Evolutionary conservation across 1,284 basidiomycete genomes (phyloP).

Genomic region (Amylostereum chailletii): DNA sequence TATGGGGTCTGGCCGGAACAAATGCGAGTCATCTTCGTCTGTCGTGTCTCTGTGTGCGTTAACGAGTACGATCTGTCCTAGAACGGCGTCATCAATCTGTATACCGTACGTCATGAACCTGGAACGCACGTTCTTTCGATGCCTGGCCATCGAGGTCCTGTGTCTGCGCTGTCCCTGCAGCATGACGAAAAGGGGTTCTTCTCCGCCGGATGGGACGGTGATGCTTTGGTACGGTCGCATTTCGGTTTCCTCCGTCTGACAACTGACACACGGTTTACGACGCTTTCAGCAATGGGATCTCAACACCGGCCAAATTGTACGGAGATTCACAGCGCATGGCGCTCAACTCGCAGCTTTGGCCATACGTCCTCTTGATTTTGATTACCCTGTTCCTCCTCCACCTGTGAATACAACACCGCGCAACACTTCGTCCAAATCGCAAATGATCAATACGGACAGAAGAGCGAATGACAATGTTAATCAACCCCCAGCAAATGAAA

Average conservation of each 20-base stretch:
- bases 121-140: slow-evolving; percentile 75
- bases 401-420: slow-evolving; percentile 5
- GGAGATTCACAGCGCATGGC: slow-evolving; percentile 77
- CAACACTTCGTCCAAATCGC: slow-evolving; percentile 7
- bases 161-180: slow-evolving; percentile 80
- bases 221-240: slow-evolving; percentile 62
- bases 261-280: slow-evolving; percentile 4
- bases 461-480: too few relatives aligned
- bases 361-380: slow-evolving; percentile 57
- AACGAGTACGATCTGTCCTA: slow-evolving; percentile 22
- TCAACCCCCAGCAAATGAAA: too few relatives aligned
- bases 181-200: slow-evolving; percentile 80
- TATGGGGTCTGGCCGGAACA: slow-evolving; percentile 85
- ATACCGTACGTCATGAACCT: slow-evolving; percentile 88
- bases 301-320: slow-evolving; percentile 78
- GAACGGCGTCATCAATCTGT: slow-evolving; percentile 85
- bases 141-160: slow-evolving; percentile 65
- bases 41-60: slow-evolving; percentile 1
- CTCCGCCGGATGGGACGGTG: slow-evolving; percentile 93
- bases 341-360: slow-evolving; percentile 82
- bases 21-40: slow-evolving; percentile 42
- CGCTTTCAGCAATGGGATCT: slow-evolving; percentile 88
- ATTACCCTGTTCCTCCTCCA: slow-evolving; percentile 23
- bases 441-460: too few relatives aligned
- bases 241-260: slow-evolving; percentile 1